phyloP scores from a whole-genome alignment of 192 early-diverging fungal genomes.

The Umbelopsis ramanniana region DNA sequence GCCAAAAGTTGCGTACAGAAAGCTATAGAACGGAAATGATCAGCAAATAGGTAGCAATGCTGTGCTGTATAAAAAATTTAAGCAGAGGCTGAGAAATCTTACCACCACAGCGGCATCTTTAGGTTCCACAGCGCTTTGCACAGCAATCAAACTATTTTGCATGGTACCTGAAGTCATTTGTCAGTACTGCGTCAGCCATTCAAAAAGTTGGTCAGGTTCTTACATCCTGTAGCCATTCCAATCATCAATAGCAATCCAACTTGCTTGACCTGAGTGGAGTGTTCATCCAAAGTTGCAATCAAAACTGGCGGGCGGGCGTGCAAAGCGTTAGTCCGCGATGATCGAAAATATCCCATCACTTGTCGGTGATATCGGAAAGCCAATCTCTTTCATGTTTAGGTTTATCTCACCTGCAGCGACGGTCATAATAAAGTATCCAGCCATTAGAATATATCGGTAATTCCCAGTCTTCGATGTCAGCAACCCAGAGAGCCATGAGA shows the following conservation, averaged over 20 bases:
- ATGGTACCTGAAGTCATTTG: conserved; percentile 43
- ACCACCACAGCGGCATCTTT: conserved; percentile 39
- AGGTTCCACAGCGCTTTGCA: conserved; percentile 68
- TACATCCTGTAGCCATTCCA: conserved; percentile 15
- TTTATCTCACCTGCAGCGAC: background rate
- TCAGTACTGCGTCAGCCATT: background rate
- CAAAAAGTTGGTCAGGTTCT: background rate
- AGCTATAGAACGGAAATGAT: background rate
- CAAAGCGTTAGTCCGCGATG: no score
- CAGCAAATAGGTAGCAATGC: background rate
- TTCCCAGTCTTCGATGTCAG: conserved; percentile 59
- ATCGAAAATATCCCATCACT: background rate
- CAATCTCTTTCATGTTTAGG: no score
- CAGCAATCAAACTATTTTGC: conserved; percentile 74
- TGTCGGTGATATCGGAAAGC: no score
- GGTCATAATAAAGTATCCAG: conserved; percentile 16
- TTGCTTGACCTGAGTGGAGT: conserved; percentile 12
- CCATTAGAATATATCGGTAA: conserved; percentile 47
- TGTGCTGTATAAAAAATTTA: no score
- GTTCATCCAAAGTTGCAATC: conserved; percentile 11
- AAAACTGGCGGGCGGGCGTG: background rate
- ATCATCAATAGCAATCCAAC: conserved; percentile 3
- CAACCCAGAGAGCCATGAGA: conserved; percentile 67
- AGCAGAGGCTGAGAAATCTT: background rate
- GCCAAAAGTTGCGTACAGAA: conserved; percentile 24